Base-by-base conservation (phyloP, 306 rosid species). In the Boehmeria nivea region DNA sequence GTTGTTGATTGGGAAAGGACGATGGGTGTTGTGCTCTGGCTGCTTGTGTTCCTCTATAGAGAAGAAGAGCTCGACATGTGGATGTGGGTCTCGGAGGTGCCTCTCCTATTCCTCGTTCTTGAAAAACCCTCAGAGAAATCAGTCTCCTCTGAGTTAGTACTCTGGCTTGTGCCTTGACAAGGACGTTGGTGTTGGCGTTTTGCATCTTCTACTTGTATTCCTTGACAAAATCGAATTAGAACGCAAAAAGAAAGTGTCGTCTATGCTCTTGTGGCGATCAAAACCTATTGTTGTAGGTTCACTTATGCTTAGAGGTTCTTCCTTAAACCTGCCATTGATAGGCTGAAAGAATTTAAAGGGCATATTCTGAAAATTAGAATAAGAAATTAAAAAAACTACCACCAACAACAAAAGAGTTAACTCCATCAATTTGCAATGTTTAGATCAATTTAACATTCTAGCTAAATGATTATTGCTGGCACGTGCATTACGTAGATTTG, bases 1-100 rank as follows among this genome's bases (percentile, higher is more conserved):
- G 54, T 76, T 3, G 79, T 76, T 40, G 98, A 60, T 57, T 85
- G 96, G 11, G 98, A 91, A 61, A 72, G 87, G 33, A 91, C 75
- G 61, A 91, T 84, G 1, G 96, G 94, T 40, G 90, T 82, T 7
- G 82, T 55, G 45, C 75, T 54, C 54, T 76, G 78, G 48, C 50
- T 70, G 57, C 85, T 78, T 9, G 43, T 46, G 45, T 70, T 70
- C 62, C 72, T 72, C 26, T 82, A 61, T 15, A 79, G 60, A 70
- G 88, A 58, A 2, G 72, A 22, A n/a, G n/a, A n/a, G 9, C 36
- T 31, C 12, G 47, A 16, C 23, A 33, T 12, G 43, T 31, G 25
- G 71, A 56, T 10, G 28, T 45, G 34, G 2, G 66, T 28, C 51
- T 70, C 69, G 16, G 39, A 33, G 2, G 60, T 15, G 49, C 46